Percentiles rank a stretch among this genome's conserved stretches.
phyloP scores from a whole-genome alignment of 805 yeast genomes.

The Pichia phayaonensis region DNA sequence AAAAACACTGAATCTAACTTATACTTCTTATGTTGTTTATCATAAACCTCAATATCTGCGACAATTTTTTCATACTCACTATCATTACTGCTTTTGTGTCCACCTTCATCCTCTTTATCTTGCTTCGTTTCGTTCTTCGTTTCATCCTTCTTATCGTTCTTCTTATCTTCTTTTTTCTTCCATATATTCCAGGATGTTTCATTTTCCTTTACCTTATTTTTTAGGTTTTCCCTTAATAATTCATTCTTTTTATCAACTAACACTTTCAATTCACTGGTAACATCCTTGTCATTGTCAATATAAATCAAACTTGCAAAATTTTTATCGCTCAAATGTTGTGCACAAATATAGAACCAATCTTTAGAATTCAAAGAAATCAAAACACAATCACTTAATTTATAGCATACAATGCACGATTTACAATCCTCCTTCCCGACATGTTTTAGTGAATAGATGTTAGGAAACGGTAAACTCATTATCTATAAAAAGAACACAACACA shows the following conservation, averaged over 20 bases:
- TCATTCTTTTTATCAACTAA: neutral
- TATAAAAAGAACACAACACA: neutral
- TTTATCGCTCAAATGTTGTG: constrained; percentile 38
- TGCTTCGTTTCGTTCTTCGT: neutral
- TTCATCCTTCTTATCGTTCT: neutral
- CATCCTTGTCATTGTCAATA: constrained; percentile 15
- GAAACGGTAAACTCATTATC: neutral
- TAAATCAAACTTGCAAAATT: constrained; percentile 34
- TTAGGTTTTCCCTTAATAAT: constrained; percentile 1
- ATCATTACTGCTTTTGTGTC: neutral
- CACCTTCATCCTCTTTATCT: constrained; percentile 2
- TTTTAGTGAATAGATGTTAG: constrained; percentile 27
- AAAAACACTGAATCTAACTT: constrained; percentile 35
- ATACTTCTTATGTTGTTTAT: constrained; percentile 31
- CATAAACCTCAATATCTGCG: constrained; percentile 16
- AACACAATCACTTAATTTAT: constrained; percentile 40
- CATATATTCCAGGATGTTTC: neutral
- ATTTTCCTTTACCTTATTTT: neutral
- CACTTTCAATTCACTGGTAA: constrained; percentile 7
- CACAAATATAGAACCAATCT: constrained; percentile 50
- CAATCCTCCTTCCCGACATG: constrained; percentile 35
- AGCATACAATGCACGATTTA: constrained; percentile 44
- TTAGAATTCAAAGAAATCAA: constrained; percentile 34
- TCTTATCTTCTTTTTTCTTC: neutral
- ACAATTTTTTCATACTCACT: constrained; percentile 7